A percentile compares a stretch with the other conserved stretches of the same genome.
Conservation (phyloP, 2,329 filamentous ascomycete species). For the Scortechinia acanthostroma region DNA sequence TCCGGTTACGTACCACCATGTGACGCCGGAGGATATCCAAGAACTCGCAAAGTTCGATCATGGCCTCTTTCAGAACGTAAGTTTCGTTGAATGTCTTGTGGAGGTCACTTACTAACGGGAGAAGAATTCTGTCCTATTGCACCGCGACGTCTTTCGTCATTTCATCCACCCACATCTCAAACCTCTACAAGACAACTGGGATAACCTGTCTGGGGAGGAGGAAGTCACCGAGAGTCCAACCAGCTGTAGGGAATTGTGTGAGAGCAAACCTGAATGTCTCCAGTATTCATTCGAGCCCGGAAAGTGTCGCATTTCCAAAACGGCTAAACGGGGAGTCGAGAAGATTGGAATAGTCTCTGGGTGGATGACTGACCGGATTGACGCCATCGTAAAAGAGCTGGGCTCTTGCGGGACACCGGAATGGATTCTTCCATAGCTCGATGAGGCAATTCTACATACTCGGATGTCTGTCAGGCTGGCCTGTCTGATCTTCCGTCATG, state of each 20-base stretch:
- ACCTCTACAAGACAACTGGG: conserved; percentile 14
- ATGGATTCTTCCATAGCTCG: no score
- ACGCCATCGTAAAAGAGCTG: conserved; percentile 12
- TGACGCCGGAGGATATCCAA: conserved; percentile 28
- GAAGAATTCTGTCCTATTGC: conserved; percentile 14
- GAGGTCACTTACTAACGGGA: no score
- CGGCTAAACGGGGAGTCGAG: conserved; percentile 14
- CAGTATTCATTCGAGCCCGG: conserved; percentile 15
- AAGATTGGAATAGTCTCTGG: conserved; percentile 12
- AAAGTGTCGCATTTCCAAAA: conserved; percentile 13
- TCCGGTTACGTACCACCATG: conserved; percentile 37
- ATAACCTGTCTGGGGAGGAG: conserved; percentile 16
- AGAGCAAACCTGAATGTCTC: conserved; percentile 13
- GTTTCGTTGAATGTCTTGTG: background rate
- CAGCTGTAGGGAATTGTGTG: conserved; percentile 13
- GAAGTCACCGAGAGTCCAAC: conserved; percentile 7
- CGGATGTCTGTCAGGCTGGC: no score
- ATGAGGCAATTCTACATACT: no score
- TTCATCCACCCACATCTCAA: conserved; percentile 14
- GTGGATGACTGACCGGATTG: conserved; percentile 18
- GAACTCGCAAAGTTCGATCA: conserved; percentile 35
- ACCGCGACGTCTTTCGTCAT: conserved; percentile 17
- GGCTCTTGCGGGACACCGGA: no score
- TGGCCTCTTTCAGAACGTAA: conserved; percentile 7
- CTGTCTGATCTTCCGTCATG: no score